Evolutionary conservation across 116 monocot genomes (phyloP).

Genomic region (Phalaenopsis hybrid): DNA sequence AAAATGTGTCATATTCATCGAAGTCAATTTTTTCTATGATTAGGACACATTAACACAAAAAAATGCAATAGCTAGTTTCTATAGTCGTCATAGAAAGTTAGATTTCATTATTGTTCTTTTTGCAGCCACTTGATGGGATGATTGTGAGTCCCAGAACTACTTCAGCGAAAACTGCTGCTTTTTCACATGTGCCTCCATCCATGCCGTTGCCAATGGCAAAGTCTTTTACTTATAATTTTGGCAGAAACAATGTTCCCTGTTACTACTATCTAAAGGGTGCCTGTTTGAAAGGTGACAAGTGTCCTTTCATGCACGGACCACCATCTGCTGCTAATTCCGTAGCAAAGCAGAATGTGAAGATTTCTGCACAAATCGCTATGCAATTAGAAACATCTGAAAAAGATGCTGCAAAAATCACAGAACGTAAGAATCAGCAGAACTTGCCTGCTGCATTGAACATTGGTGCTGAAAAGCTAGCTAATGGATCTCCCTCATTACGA

Average conservation of each 20-base stretch:
- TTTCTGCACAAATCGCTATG: slow-evolving; percentile 7
- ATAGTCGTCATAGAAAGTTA: too few relatives aligned
- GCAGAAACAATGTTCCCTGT: slow-evolving; percentile 41
- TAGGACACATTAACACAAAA: too few relatives aligned
- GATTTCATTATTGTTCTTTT: slow-evolving; percentile 6
- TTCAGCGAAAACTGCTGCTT: slow-evolving; percentile 7
- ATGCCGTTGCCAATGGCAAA: slow-evolving; percentile 5
- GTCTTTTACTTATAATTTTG: slow-evolving; percentile 13
- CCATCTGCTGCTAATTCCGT: slow-evolving; percentile 14
- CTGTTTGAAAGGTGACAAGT: slow-evolving; percentile 59
- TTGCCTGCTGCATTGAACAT: background rate
- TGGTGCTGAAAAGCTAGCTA: slow-evolving; percentile 5
- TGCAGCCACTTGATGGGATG: slow-evolving; percentile 50
- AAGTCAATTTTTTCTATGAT: too few relatives aligned
- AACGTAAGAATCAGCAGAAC: slow-evolving; percentile 10
- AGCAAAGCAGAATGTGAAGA: slow-evolving; percentile 11
- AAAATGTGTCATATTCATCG: too few relatives aligned
- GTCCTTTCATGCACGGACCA: slow-evolving; percentile 52
- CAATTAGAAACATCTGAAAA: background rate
- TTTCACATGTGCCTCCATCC: slow-evolving; percentile 7
- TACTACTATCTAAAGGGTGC: slow-evolving; percentile 53
- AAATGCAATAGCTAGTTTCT: background rate
- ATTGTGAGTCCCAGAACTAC: slow-evolving; percentile 18
- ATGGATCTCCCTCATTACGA: background rate
- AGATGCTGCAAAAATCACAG: slow-evolving; percentile 9